Base-by-base conservation (phyloP, 2,329 filamentous ascomycete genomes). In the Arachnopeziza araneosa region DNA sequence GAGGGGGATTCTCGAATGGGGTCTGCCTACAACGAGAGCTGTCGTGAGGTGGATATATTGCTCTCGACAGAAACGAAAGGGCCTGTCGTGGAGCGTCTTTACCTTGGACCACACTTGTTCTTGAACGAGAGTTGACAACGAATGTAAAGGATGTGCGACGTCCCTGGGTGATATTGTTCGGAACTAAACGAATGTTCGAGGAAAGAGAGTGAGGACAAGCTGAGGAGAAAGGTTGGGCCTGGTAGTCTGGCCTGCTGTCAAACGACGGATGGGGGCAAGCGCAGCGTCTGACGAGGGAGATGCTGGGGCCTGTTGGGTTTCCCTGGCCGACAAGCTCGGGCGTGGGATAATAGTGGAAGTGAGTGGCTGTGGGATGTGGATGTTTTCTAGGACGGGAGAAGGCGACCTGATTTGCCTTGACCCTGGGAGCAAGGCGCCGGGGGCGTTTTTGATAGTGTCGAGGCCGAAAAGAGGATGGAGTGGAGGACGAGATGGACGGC, bases 81-180 rank as follows among this genome's bases (percentile, higher is more conserved):
- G 57, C 51, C 44, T 22, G 56, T 63, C 36, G 58, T 60, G 26
- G 50, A 62, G 64, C 60, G 53, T 60, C 58, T 60, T 56, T 50
- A 57, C 61, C 58, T 44, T 44, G 22, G 56, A 52, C 51, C 52
- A 63, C 60, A 59, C 61, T 58, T 56, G 52, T 51, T 26, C 54
- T 56, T 62, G 62, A 65, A 65, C 56, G 60, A 63, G 56, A 17
- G 62, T 61, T 56, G 50, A 64, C 55, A 65, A 65, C 61, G 63
- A 67, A 50, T 60, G 60, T 62, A 44, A 56, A 62, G 60, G 60
- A 50, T 55, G 57, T 56, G 64, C 65, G 61, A 58, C 55, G 59
- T 54, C 64, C 62, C 56, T 53, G 64, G 61, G 59, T 62, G 65
- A 64, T 68, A 66, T 66, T 64, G 50, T 52, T 52, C 24, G 36